Conservation (phyloP, 2,329 filamentous ascomycete genomes). For the Ceratocystis lukuohia region DNA sequence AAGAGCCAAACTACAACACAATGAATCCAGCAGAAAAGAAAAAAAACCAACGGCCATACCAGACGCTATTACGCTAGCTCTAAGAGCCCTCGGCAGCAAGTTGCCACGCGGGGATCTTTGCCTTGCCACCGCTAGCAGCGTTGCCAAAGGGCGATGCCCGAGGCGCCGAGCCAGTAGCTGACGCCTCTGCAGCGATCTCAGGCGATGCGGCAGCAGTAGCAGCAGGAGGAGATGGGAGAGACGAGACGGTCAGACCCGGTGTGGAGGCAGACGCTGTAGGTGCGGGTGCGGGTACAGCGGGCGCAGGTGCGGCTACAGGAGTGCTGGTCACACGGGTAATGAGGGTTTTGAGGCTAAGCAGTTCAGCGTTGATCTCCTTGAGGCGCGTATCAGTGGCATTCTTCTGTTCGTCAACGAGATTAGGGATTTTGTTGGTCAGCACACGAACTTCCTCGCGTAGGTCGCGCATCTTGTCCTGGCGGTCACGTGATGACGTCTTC, state of each 20-base stretch:
- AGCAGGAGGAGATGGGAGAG: not conserved
- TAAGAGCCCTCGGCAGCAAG: slow-evolving; percentile 35
- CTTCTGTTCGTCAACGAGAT: slow-evolving; percentile 77
- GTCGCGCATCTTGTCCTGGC: slow-evolving; percentile 77
- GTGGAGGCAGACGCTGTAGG: not conserved
- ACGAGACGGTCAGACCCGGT: not conserved
- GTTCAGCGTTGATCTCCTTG: slow-evolving; percentile 71
- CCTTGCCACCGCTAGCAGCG: slow-evolving; percentile 31
- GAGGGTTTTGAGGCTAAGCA: slow-evolving; percentile 84
- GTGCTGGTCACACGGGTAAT: slow-evolving; percentile 46
- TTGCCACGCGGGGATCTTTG: slow-evolving; percentile 69
- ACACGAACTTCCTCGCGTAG: slow-evolving; percentile 75
- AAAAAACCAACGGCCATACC: not conserved
- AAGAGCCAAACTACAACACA: not conserved
- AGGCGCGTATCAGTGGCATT: slow-evolving; percentile 67
- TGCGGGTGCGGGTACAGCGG: slow-evolving; percentile 19
- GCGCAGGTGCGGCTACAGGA: slow-evolving; percentile 23
- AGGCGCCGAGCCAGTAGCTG: not conserved
- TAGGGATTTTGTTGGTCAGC: slow-evolving; percentile 74
- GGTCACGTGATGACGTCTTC: slow-evolving; percentile 64
- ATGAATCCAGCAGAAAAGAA: not conserved
- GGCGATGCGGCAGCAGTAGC: not conserved
- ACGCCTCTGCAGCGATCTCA: not conserved
- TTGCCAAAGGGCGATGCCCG: slow-evolving; percentile 25
- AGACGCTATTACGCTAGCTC: not conserved